phyloP scores from a whole-genome alignment of 352 stramenopile genomes.

The Pythium folliculosum region DNA sequence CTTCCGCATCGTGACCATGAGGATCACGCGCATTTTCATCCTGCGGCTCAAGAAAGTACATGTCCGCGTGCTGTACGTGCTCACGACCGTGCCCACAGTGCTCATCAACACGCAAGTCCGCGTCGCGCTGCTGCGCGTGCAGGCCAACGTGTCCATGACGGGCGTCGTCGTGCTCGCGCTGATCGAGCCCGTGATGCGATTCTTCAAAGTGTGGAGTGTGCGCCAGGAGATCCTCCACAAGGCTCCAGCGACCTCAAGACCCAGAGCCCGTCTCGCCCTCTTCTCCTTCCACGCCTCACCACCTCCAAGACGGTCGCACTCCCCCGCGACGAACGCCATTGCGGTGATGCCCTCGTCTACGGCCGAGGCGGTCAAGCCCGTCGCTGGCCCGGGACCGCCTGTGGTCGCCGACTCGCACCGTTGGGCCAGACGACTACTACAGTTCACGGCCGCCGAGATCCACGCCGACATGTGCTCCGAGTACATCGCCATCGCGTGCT shows the following conservation, averaged over 20 bases:
- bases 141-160: conserved; percentile 1
- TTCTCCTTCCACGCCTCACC: background rate
- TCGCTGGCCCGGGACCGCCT: too few relatives aligned
- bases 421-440: background rate
- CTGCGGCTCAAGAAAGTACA: background rate
- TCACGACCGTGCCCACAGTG: conserved; percentile 14
- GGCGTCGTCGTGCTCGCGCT: conserved; percentile 2
- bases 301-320: background rate
- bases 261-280: background rate
- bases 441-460: conserved; percentile 22
- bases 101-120: conserved; percentile 22
- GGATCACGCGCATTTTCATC: background rate
- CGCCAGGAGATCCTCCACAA: conserved; percentile 5
- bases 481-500: conserved; percentile 40
- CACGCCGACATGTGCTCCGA: too few relatives aligned
- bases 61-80: background rate
- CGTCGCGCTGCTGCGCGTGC: conserved; percentile 3
- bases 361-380: background rate
- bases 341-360: too few relatives aligned
- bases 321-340: too few relatives aligned
- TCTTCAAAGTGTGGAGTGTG: conserved; percentile 7
- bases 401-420: background rate
- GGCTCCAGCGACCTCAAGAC: background rate
- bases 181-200: conserved; percentile 5
- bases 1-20: conserved; percentile 4